Evolutionary conservation across 169 alveolate species (phyloP).

Genomic region (Plasmodium billcollinsi): DNA sequence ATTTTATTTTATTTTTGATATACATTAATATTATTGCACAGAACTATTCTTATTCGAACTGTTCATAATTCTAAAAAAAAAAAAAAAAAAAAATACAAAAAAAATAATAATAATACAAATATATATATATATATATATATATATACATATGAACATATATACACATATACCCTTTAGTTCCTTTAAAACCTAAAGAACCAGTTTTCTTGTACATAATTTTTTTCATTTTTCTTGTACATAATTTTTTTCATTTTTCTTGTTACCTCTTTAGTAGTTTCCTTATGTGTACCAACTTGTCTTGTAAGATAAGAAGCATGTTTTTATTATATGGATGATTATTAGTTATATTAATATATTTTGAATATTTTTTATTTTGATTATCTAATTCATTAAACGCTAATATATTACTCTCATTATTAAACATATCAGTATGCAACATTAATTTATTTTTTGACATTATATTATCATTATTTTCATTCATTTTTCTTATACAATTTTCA

Average conservation of each 20-base stretch:
- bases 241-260: too few species aligned
- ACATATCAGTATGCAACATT: conserved; percentile 8
- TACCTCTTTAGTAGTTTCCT: conserved; percentile 67
- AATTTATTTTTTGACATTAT: conserved; percentile 7
- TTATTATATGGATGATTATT: conserved; percentile 24
- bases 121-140: background rate
- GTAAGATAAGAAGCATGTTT: conserved; percentile 29
- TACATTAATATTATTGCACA: background rate
- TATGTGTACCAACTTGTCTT: conserved; percentile 33
- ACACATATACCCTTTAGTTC: background rate
- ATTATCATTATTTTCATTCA: conserved; percentile 13
- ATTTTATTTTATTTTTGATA: too few species aligned
- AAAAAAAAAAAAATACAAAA: background rate
- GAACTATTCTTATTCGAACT: conserved; percentile 11
- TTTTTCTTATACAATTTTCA: conserved; percentile 15
- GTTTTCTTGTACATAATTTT: too few species aligned
- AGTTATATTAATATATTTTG: background rate
- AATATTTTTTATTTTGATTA: background rate
- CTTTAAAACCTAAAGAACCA: too few species aligned
- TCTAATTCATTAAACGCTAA: background rate
- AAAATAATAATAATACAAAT: background rate
- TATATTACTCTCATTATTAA: background rate
- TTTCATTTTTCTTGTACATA: too few species aligned
- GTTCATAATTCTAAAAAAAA: conserved; percentile 16
- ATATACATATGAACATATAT: background rate